phyloP scores from a whole-genome alignment of 768 basidiomycete genomes.

The Ramaria sp. region DNA sequence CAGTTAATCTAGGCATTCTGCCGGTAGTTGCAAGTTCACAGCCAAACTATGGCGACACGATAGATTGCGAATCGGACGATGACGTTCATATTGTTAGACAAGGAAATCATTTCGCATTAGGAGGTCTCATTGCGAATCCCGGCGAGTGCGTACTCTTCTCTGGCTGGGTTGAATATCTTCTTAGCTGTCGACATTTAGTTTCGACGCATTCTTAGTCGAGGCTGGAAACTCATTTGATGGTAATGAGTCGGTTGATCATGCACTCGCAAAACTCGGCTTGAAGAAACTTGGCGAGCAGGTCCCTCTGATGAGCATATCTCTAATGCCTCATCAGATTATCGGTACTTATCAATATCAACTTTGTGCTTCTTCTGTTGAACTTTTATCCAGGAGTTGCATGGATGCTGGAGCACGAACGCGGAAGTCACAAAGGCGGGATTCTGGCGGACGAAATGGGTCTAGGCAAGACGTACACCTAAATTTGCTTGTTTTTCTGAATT shows the following conservation, averaged over 20 bases:
- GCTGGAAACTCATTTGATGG: conserved; percentile 55
- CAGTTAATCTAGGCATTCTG: not conserved
- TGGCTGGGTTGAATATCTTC: not conserved
- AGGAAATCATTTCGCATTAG: conserved; percentile 25
- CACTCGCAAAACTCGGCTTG: conserved; percentile 42
- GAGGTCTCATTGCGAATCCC: conserved; percentile 33
- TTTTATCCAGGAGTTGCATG: conserved; percentile 33
- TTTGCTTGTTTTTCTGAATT: not conserved
- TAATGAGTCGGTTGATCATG: conserved; percentile 46
- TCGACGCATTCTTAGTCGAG: conserved; percentile 40
- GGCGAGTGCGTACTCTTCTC: conserved; percentile 35
- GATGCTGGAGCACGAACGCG: conserved; percentile 44
- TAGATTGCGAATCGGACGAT: conserved; percentile 25
- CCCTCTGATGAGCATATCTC: conserved; percentile 45
- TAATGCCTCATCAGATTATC: conserved; percentile 64
- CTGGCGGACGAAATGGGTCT: conserved; percentile 48
- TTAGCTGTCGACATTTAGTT: conserved; percentile 21
- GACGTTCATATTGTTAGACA: conserved; percentile 13
- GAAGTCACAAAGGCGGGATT: conserved; percentile 31
- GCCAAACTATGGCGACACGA: conserved; percentile 1
- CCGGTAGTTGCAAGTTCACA: not conserved
- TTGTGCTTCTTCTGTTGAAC: not conserved
- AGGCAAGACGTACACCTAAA: conserved; percentile 35
- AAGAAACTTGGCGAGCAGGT: conserved; percentile 34
- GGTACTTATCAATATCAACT: conserved; percentile 17